A percentile compares a stretch with the other conserved stretches of the same genome.
Evolutionary conservation across 345 rosid genomes (phyloP).

Genomic region (thale cress (Arabidopsis thaliana)): TAIR10.1 NC_003070.9:17322001-17322500

Average conservation of each 20-base stretch:
- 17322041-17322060: constrained; percentile 1
- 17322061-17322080: constrained; percentile 1
- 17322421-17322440: constrained; percentile 87
- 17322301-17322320: constrained; percentile 87
- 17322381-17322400: constrained; percentile 88
- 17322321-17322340: constrained; percentile 82
- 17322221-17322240: constrained; percentile 3
- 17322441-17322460: constrained; percentile 82
- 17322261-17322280: constrained; percentile 9
- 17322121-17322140: background rate
- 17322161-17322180: background rate
- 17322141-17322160: background rate
- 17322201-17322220: background rate
- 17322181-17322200: background rate
- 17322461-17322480: constrained; percentile 9
- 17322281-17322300: constrained; percentile 45
- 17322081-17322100: background rate
- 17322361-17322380: constrained; percentile 87
- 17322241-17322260: background rate
- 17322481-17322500: background rate
- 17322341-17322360: constrained; percentile 97
- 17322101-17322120: background rate
- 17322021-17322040: background rate
- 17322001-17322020: constrained; percentile 8
- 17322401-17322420: constrained; percentile 94